Evolutionary conservation across 2,329 filamentous ascomycete genomes (phyloP).

Genomic region (Coniochaeta sp.): DNA sequence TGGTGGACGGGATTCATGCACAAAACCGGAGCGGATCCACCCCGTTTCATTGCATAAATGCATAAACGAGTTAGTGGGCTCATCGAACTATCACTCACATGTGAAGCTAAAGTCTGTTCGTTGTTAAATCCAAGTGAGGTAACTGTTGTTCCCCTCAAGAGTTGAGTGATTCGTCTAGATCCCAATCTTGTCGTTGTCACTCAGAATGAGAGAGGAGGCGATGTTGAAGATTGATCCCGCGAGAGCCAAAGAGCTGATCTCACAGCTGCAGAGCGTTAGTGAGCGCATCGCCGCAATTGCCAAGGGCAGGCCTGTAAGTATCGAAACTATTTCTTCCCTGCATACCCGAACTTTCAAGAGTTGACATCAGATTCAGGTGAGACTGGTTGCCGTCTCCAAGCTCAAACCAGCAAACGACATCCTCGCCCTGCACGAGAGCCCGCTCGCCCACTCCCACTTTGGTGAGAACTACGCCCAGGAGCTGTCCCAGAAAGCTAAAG

Average conservation of each 20-base stretch:
- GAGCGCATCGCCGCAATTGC: constrained; percentile 48
- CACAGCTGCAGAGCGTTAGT: constrained; percentile 54
- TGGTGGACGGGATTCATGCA: not conserved
- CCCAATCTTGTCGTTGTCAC: not conserved
- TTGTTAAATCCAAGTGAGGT: not conserved
- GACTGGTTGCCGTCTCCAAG: constrained; percentile 93
- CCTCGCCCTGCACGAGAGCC: constrained; percentile 65
- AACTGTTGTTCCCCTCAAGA: too few species aligned
- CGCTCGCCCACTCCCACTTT: constrained; percentile 65
- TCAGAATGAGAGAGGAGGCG: constrained; percentile 35
- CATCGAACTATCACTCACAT: not conserved
- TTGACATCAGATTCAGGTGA: constrained; percentile 45
- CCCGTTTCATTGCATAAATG: not conserved
- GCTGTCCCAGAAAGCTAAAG: constrained; percentile 72
- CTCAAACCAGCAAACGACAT: constrained; percentile 91
- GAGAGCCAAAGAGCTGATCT: constrained; percentile 54
- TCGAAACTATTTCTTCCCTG: constrained; percentile 4
- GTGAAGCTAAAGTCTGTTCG: not conserved
- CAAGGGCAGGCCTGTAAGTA: constrained; percentile 47
- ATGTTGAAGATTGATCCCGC: constrained; percentile 54
- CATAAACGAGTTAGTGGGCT: not conserved
- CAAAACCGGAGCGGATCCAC: not conserved
- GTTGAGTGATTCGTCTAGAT: not conserved
- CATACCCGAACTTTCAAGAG: not conserved
- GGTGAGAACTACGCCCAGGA: constrained; percentile 97